These are phyloP conservation scores for Aegilops bicornis DNA, from an alignment of 176 grass and related monocot species.

Conservation along the genomic window DNA sequence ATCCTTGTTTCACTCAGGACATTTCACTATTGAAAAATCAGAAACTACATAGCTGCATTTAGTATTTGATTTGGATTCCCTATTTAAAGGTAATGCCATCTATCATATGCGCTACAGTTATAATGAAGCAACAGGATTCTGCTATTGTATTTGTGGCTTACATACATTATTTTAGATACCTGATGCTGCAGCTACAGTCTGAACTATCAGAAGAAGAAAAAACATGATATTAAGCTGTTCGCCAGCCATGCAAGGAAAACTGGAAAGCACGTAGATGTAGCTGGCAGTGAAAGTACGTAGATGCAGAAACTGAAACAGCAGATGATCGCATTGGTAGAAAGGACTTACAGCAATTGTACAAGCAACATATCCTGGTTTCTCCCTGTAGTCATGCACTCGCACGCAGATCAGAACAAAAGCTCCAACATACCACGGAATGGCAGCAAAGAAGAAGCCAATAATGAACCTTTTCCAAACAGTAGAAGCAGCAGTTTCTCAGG, in stretches of 20 bases:
- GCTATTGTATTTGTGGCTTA: not conserved
- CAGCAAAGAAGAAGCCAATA: conserved; percentile 85
- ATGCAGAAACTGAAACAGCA: not conserved
- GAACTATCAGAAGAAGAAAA: not conserved
- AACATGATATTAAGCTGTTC: not conserved
- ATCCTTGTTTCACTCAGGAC: not conserved
- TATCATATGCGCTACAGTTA: not conserved
- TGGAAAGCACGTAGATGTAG: not conserved
- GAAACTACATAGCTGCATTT: not conserved
- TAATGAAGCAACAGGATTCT: not conserved
- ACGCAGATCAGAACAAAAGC: conserved; percentile 80
- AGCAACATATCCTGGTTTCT: conserved; percentile 91
- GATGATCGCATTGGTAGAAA: not conserved
- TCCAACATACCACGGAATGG: conserved; percentile 96
- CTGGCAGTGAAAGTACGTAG: too few relatives aligned
- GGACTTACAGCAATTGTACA: conserved; percentile 94
- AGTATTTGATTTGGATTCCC: not conserved
- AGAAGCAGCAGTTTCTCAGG: conserved; percentile 29
- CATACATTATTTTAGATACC: not conserved
- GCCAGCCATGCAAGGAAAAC: conserved; percentile 4
- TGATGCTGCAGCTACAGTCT: not conserved
- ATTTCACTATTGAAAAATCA: not conserved
- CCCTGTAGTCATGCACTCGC: conserved; percentile 76
- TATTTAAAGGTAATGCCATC: not conserved
- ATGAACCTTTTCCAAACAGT: conserved; percentile 67